A percentile compares a stretch with the other conserved stretches of the same genome.
Evolutionary conservation across 768 basidiomycete genomes (phyloP).

Genomic region (Rhizopogon vinicolor): DNA sequence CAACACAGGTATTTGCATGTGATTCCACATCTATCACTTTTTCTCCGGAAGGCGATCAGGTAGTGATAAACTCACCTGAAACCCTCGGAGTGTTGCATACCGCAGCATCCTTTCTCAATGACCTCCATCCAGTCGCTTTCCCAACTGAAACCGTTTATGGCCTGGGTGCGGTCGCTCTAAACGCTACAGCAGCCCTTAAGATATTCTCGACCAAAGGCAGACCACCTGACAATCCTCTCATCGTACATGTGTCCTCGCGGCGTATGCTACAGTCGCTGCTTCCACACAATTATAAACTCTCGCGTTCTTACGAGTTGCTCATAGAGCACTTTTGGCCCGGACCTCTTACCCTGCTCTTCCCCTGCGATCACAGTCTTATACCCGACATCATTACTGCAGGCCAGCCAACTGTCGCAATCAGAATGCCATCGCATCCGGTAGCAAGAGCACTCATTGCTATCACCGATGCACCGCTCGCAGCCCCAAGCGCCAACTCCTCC

Average conservation of each 20-base stretch:
- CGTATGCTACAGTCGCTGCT: constrained; percentile 77
- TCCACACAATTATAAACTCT: constrained; percentile 56
- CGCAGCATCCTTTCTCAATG: constrained; percentile 52
- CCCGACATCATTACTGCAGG: constrained; percentile 77
- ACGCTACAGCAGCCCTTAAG: constrained; percentile 53
- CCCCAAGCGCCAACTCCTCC: constrained; percentile 92
- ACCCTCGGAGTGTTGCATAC: constrained; percentile 49
- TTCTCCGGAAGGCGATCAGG: constrained; percentile 32
- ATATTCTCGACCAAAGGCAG: constrained; percentile 91
- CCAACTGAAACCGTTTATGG: constrained; percentile 99
- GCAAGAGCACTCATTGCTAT: constrained; percentile 84
- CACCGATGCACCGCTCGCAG: constrained; percentile 75
- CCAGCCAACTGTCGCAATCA: constrained; percentile 79
- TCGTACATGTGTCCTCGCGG: constrained; percentile 89
- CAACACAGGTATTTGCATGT: constrained; percentile 50
- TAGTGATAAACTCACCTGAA: constrained; percentile 43
- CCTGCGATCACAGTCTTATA: constrained; percentile 54
- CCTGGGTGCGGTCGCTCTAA: constrained; percentile 82
- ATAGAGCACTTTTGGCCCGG: constrained; percentile 95
- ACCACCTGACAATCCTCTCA: constrained; percentile 94
- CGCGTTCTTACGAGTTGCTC: constrained; percentile 63
- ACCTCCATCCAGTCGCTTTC: constrained; percentile 66
- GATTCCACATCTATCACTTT: constrained; percentile 63
- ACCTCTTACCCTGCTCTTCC: constrained; percentile 88
- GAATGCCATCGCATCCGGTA: constrained; percentile 93